Conservation (phyloP, 78 protist genomes). For the Tieghemostelium lacteum region DNA sequence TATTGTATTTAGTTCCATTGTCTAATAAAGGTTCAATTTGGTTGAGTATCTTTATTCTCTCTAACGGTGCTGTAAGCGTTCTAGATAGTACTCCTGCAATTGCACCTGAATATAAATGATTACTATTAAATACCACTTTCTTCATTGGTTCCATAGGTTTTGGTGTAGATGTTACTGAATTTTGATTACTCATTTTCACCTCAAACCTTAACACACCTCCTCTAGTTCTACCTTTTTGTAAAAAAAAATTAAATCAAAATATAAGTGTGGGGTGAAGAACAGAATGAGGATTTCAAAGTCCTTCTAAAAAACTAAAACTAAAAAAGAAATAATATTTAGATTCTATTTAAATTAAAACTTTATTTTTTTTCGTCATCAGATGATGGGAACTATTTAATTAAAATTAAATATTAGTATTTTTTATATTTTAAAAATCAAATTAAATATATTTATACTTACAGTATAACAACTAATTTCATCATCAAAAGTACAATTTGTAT, state of each 20-base stretch:
- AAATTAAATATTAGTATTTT: background rate
- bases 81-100: conserved; percentile 73
- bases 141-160: too few relatives aligned
- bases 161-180: too few relatives aligned
- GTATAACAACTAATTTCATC: background rate
- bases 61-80: conserved; percentile 83
- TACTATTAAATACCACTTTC: background rate
- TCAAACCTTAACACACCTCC: too few relatives aligned
- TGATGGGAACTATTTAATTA: background rate
- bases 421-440: background rate
- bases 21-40: conserved; percentile 37
- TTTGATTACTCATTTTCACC: too few relatives aligned
- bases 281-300: too few relatives aligned
- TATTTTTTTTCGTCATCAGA: background rate
- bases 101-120: conserved; percentile 46
- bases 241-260: too few relatives aligned
- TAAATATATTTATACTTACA: background rate
- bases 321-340: too few relatives aligned
- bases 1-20: conserved; percentile 40
- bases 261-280: too few relatives aligned
- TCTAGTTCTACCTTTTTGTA: too few relatives aligned
- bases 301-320: too few relatives aligned
- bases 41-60: conserved; percentile 49
- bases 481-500: background rate
- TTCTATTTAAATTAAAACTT: too few relatives aligned